Base-by-base conservation (phyloP, 2,329 filamentous ascomycete genomes). In the Huntiella abstrusa region DNA sequence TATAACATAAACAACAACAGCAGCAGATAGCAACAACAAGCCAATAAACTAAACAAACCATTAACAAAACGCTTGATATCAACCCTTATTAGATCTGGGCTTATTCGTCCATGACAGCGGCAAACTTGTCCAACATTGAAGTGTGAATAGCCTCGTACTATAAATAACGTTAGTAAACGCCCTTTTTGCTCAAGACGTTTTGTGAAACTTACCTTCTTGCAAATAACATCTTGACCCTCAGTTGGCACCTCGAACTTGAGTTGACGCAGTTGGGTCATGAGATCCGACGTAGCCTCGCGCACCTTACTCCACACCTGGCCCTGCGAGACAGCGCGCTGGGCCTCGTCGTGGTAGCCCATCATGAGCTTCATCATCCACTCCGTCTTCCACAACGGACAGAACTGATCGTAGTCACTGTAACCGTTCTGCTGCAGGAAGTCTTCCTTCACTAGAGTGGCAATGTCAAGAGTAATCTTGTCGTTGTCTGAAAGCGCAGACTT, bases 291-390 rank as follows among this genome's bases (percentile, higher is more conserved):
- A 33, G 83, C 77, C 57, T 98, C 91, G 54, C 88, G 78, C 47
- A 98, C 81, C 74, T 93, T 95, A 59, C 70, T 68, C 91, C 91
- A 98, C 64, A 69, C 80, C 64, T 88, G 82, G 51, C 91, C 91
- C 63, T 94, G 85, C 4, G 82, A 73, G 59, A 98, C 75, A 5
- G 85, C 86, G 75, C 95, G 96, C 63, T 96, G 88, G 17, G 85
- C 80, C 69, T 98, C 91, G 58, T 98, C 92, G 61, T 95, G 85
- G 75, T 88, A 98, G 49, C 80, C 83, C 71, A 98, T 83, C 78
- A 98, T 96, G 53, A 85, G 81, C 75, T 93, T 95, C 91, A 98
- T 98, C 91, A 98, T 96, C 80, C 91, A 98, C 63, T 93, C 83
- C 0, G 91, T 98, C 80, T 98, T 98, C 91, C 91, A 98, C 58